Percentiles rank a stretch among this genome's conserved stretches.
Evolutionary conservation across 176 grass and related monocot genomes (phyloP).

Genomic region (Triticum monococcum): DNA sequence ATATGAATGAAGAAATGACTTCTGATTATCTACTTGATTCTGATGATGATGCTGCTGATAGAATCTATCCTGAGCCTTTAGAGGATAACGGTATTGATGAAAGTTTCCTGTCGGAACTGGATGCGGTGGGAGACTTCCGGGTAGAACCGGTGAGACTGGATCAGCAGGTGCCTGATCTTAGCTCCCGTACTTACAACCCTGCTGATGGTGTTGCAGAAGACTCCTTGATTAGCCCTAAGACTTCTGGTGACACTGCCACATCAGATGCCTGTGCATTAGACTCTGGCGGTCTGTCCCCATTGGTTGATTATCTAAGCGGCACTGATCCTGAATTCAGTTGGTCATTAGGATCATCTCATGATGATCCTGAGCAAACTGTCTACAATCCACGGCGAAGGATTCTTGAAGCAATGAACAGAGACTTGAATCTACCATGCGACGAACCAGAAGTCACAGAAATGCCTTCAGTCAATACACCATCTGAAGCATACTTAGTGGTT

Average conservation of each 20-base stretch:
- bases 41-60: slow-evolving; percentile 72
- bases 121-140: slow-evolving; percentile 70
- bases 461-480: slow-evolving; percentile 9
- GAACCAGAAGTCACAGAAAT: slow-evolving; percentile 18
- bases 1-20: slow-evolving; percentile 36
- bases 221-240: slow-evolving; percentile 17
- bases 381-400: slow-evolving; percentile 70
- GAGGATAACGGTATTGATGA: slow-evolving; percentile 67
- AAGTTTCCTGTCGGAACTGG: slow-evolving; percentile 64
- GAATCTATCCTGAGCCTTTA: slow-evolving; percentile 64
- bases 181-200: slow-evolving; percentile 17
- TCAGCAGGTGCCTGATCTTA: slow-evolving; percentile 26
- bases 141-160: slow-evolving; percentile 44
- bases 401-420: slow-evolving; percentile 53
- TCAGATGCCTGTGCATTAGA: slow-evolving; percentile 19
- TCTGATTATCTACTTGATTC: slow-evolving; percentile 52
- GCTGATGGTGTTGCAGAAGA: slow-evolving; percentile 27
- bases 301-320: slow-evolving; percentile 10
- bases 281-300: slow-evolving; percentile 28
- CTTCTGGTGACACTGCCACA: slow-evolving; percentile 19
- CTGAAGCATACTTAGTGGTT: slow-evolving; percentile 16
- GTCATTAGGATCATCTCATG: slow-evolving; percentile 42
- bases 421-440: slow-evolving; percentile 31
- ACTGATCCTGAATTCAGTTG: slow-evolving; percentile 35
- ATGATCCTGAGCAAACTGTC: slow-evolving; percentile 71